These are phyloP conservation scores for Pythium aphanidermatum DNA, from an alignment of 352 stramenopile genomes.

Conservation along the genomic window DNA sequence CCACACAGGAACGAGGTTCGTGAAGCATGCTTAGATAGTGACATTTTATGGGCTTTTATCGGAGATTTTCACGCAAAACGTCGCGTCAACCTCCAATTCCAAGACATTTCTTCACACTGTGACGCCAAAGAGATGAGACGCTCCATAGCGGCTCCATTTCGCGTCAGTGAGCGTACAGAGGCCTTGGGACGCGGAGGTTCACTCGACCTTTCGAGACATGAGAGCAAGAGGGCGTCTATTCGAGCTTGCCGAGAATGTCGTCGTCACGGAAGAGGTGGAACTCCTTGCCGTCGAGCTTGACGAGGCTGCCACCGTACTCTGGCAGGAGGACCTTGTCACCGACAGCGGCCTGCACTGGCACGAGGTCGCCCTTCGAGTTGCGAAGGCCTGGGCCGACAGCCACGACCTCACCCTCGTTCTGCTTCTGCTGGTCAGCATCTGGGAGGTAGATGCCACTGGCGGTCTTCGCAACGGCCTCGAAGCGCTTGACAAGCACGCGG, in stretches of 20 bases:
- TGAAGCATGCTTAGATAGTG: no score
- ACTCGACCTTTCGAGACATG: no score
- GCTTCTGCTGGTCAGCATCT: slow-evolving; percentile 89
- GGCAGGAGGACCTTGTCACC: slow-evolving; percentile 95
- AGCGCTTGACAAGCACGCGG: slow-evolving; percentile 92
- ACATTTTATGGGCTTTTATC: no score
- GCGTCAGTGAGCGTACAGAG: no score
- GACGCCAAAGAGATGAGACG: no score
- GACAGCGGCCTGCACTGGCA: slow-evolving; percentile 81
- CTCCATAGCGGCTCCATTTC: no score
- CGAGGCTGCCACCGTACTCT: slow-evolving; percentile 92
- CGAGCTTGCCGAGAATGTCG: slow-evolving; percentile 97
- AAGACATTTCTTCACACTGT: no score
- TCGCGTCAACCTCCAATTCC: no score
- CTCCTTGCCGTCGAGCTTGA: slow-evolving; percentile 92
- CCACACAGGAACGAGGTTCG: no score
- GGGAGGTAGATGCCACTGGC: slow-evolving; percentile 93
- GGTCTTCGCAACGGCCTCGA: slow-evolving; percentile 89
- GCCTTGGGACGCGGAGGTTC: no score
- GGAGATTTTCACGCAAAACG: no score
- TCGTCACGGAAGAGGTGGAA: slow-evolving; percentile 94
- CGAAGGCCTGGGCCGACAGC: slow-evolving; percentile 90
- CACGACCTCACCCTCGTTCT: slow-evolving; percentile 93
- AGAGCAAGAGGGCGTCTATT: slow-evolving; percentile 34
- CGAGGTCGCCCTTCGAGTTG: slow-evolving; percentile 83